Base-by-base conservation (phyloP, 768 basidiomycete genomes). In the Tricholoma sp. region DNA sequence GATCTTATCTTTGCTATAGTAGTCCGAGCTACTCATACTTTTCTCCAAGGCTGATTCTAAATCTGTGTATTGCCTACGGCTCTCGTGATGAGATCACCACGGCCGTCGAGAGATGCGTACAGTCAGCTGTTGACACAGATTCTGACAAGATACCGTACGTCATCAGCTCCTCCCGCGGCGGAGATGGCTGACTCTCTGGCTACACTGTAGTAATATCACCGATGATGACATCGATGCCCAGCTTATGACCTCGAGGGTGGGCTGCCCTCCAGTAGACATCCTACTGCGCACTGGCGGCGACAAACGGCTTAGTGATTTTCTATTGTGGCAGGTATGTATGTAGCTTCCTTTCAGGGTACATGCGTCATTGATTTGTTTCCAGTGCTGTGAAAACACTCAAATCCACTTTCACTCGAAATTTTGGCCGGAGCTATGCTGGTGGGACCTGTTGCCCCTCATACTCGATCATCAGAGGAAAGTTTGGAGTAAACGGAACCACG, bases 311-410 rank as follows among this genome's bases (percentile, higher is more conserved):
- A 92, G 89, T 64, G 91, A 95, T 63, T 98, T 85, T 67, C 69
- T 96, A 69, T 81, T 94, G n/a, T 98, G 95, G 95, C 95, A 98
- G 89, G 94, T 91, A 55, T 56, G 94, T 91, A 55, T 56, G 83
- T 71, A 5, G 3, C 11, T 20, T 37, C 13, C 3, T 50, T 13
- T 29, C 18, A 13, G 7, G 41, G 24, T 31, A 7, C 2, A 24
- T 37, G 13, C 36, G 9, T 47, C 5, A 18, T 29, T 13, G 52
- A 55, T 7, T 52, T 29, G 31, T 42, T 47, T 12, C 11, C 64
- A 95, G 91, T 84, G 85, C 58, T 85, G 78, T 53, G 85, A 94
- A 62, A 68, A 87, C 57, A 91, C 92, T 0, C 91, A 93, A 60
- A 72, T 98, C 12, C 90, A 97, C 65, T 93, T 96, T 69, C 80